Evolutionary conservation across 495 filamentous ascomycete species (phyloP).

Genomic region (Annulohypoxylon bovei): DNA sequence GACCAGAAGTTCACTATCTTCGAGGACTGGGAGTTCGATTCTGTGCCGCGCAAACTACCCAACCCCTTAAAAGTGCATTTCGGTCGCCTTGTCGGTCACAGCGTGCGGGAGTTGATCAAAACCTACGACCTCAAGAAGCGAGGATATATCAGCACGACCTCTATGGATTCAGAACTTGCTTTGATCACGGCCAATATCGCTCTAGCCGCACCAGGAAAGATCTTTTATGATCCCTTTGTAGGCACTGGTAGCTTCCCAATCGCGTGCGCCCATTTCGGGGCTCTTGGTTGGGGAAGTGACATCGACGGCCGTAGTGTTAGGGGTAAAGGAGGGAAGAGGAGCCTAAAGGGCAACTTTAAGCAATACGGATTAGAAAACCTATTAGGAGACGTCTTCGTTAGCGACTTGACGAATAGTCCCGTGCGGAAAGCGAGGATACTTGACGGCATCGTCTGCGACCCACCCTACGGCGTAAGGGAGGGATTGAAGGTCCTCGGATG

Average conservation of each 20-base stretch:
- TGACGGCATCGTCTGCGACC: slow-evolving; percentile 96
- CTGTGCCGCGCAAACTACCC: slow-evolving; percentile 50
- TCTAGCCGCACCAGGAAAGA: slow-evolving; percentile 78
- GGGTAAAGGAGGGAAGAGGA: slow-evolving; percentile 64
- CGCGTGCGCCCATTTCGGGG: slow-evolving; percentile 89
- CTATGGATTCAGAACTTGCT: slow-evolving; percentile 94
- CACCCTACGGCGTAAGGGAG: slow-evolving; percentile 96
- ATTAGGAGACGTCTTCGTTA: slow-evolving; percentile 80
- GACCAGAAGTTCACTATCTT: slow-evolving; percentile 80
- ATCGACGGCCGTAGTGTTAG: slow-evolving; percentile 90
- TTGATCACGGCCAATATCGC: slow-evolving; percentile 93
- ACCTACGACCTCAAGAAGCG: slow-evolving; percentile 93
- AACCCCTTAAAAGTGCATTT: slow-evolving; percentile 73
- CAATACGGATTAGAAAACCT: slow-evolving; percentile 77
- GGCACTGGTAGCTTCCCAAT: slow-evolving; percentile 92
- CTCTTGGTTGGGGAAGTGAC: slow-evolving; percentile 81
- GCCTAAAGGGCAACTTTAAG: slow-evolving; percentile 77
- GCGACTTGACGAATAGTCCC: slow-evolving; percentile 90
- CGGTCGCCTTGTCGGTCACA: slow-evolving; percentile 71
- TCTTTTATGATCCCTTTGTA: slow-evolving; percentile 94
- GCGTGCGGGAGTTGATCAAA: slow-evolving; percentile 70
- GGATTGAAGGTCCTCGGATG: slow-evolving; percentile 87
- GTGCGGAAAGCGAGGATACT: slow-evolving; percentile 71
- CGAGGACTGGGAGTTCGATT: slow-evolving; percentile 75
- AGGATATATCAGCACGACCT: slow-evolving; percentile 91